Conservation (phyloP, 169 alveolate genomes). For the Miamiensis avidus region DNA sequence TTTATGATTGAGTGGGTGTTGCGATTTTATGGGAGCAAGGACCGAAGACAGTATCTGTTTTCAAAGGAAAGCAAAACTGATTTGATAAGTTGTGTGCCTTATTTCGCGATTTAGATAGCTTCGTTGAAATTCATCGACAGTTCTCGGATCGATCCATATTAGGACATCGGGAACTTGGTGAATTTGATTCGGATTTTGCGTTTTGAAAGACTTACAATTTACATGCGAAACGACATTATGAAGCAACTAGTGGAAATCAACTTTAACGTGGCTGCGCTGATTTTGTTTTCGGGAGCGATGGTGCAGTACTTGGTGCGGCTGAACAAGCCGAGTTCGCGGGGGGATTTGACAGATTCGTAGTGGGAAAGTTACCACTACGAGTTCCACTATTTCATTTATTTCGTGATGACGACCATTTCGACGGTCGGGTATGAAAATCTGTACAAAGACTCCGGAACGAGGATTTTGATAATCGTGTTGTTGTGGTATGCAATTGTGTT, state of each 20-base stretch:
- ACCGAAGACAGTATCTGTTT: not conserved
- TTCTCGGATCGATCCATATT: not conserved
- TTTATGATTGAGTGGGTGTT: not conserved
- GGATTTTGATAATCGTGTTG: constrained; percentile 59
- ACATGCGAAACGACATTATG: constrained; percentile 47
- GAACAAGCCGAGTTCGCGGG: constrained; percentile 5
- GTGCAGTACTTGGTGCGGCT: constrained; percentile 29
- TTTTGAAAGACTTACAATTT: constrained; percentile 18
- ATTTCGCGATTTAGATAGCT: not conserved
- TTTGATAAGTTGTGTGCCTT: not conserved
- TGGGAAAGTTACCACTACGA: constrained; percentile 43
- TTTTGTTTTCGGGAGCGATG: constrained; percentile 40
- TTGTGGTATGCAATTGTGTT: constrained; percentile 61
- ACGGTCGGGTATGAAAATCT: constrained; percentile 74
- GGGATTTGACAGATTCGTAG: constrained; percentile 11
- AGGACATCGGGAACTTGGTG: not conserved
- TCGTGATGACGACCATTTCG: constrained; percentile 77
- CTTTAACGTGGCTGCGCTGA: constrained; percentile 24
- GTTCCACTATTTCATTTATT: constrained; percentile 66
- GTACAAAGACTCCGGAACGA: constrained; percentile 47
- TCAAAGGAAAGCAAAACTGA: not conserved
- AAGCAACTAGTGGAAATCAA: constrained; percentile 21
- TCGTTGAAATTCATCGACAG: not conserved
- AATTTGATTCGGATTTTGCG: not conserved
- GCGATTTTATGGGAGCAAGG: not conserved